Evolutionary conservation across 1,139 yeast species (phyloP), one percentile per base, ranked within the genome.

Genomic region (Fermentozyma sake): DNA sequence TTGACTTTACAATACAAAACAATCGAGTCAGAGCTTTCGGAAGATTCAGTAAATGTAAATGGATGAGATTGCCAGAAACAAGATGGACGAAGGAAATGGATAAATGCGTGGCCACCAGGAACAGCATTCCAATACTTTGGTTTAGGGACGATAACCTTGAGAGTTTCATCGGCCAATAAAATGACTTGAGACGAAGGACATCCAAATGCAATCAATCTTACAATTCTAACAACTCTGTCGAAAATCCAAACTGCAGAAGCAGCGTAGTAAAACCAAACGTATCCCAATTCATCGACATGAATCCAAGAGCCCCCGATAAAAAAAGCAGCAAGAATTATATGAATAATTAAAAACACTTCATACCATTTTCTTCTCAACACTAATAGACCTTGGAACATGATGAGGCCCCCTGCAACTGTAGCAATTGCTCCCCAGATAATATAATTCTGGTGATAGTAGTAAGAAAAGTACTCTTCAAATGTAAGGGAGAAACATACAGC

Each of bases 81-180:
- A 10, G 34, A 29, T 14, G 48, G 50, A 7, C 52, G 45, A 18
- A 68, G 31, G 43, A 73, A 71, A 37, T 68, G 62, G 20, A 73
- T 52, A 32, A 65, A 73, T 1, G 72, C 76, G 44, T 71, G 75
- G 1, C 74, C 70, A 22, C 77, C 78, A 7, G 75, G 71, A 23
- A 52, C 43, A 1, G 67, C 42, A 12, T 50, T 45, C 73, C 73
- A 70, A 33, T 53, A 47, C 2, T 38, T 42, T 11, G 72, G 70
- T 25, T 52, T 63, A 2, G 71, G 68, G 4, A 68, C 52, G 3
- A 48, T 42, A 3, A 69, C 55, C 38, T 59, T 59, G 14, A 69
- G 51, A 2, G 71, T 61, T 35, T 66, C 72, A 23, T 53, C 60
- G 1, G 59, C 49, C 20, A 59, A 37, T 20, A 69, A 44, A 11